Base-by-base conservation (phyloP, 352 stramenopile species). In the Phytopythium litorale region DNA sequence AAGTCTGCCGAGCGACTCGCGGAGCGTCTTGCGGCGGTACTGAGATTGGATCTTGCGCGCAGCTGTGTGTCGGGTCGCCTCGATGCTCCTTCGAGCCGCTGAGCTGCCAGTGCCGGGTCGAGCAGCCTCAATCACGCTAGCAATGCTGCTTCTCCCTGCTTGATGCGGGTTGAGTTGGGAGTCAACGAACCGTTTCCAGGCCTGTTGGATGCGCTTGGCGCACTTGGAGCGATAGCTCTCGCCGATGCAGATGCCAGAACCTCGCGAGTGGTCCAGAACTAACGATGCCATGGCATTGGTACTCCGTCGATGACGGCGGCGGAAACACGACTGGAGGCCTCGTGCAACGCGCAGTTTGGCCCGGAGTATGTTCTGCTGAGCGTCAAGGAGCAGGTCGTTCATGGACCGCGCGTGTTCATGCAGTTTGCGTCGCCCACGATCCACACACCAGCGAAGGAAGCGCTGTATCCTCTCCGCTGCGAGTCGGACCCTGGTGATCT, bases 21-120 rank as follows among this genome's bases (percentile, higher is more conserved):
- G 78, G 35, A 83, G 73, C 12, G 72, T 65, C 25, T 76, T 81
- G 15, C 80, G 71, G 2, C 78, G 76, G 25, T 86, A 88, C 23
- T 78, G 58, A 5, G 71, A 70, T 61, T 92, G 82, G 45, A 90
- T 87, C 52, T 69, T 78, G 16, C 73, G 62, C 21, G 77, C 80
- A 16, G 79, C 75, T 7, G 56, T 56, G 11, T 76, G 63, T 21
- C 78, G 62, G 11, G 78, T 57, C 1, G 35, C 8, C 30, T 60
- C 48, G 33, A 73, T 28, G 21, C 35, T 56, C 38, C 58, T 51
- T 12, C 58, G 40, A 30, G 68, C 65, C 19, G 58, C 15, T 16
- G 35, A 12, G 25, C 21, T 48, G 35, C 53, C 35, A 3, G 53
- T 58, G 4, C 35, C 53, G 4, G 53, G 53, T 19, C 53, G 35